Evolutionary conservation across 805 yeast species (phyloP).

Genomic region (Blastobotrys americana): DNA sequence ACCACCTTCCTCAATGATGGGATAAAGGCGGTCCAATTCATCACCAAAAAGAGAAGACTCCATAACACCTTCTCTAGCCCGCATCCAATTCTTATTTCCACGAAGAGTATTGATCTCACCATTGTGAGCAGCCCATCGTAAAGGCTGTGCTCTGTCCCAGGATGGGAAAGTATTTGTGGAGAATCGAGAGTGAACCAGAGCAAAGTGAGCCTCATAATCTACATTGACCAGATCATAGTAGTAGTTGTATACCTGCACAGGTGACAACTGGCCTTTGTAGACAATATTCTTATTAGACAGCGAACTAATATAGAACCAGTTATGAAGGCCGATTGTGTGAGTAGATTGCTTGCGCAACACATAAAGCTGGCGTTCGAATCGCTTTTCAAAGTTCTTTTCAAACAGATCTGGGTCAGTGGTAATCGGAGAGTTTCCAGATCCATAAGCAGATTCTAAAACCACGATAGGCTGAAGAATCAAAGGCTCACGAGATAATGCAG

Average conservation of each 20-base stretch:
- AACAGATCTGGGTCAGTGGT: constrained; percentile 42
- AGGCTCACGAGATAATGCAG: constrained; percentile 90
- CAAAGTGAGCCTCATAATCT: constrained; percentile 90
- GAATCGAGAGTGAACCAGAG: constrained; percentile 93
- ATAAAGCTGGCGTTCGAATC: constrained; percentile 76
- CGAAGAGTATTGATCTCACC: constrained; percentile 97
- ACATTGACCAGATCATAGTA: constrained; percentile 89
- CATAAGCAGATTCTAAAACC: constrained; percentile 50
- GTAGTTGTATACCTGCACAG: constrained; percentile 90
- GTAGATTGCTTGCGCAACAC: constrained; percentile 84
- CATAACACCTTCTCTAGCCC: constrained; percentile 97
- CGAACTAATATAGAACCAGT: constrained; percentile 97
- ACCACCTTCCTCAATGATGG: constrained; percentile 97
- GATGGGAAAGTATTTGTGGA: constrained; percentile 98
- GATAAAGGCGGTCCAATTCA: constrained; percentile 82
- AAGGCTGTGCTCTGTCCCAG: constrained; percentile 99
- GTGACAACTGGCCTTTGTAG: constrained; percentile 96
- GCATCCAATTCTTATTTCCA: constrained; percentile 99
- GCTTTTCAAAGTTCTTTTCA: constrained; percentile 47
- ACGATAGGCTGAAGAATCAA: constrained; percentile 87
- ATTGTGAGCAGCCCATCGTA: constrained; percentile 95
- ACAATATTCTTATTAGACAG: constrained; percentile 83
- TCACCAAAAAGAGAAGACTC: constrained; percentile 80
- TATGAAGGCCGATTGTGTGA: constrained; percentile 85
- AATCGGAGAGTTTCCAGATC: constrained; percentile 32